Base-by-base conservation (phyloP, 371 early-diverging fungal genomes). In the Mucor saturninus region DNA sequence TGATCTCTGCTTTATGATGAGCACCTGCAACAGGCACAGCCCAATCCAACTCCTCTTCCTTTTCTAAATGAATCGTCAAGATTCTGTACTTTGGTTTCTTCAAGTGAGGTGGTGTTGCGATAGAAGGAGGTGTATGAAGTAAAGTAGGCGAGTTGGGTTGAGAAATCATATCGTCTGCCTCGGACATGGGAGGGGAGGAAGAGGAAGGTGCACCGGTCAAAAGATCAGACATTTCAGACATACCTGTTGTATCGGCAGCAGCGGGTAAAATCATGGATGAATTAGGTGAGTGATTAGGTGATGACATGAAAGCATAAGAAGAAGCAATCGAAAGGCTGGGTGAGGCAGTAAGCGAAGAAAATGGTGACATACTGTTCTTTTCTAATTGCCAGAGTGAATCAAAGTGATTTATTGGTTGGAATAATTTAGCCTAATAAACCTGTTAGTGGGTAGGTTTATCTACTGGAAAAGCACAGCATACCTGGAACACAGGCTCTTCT, bases 291-390 rank as follows among this genome's bases (percentile, higher is more conserved):
- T 80, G 83, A 31, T 71, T 77, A 6, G 77, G 74, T 26, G 76
- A 72, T 13, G 76, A 79, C 62, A 83, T 73, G 52, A 78, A 70
- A n/a, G 81, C 84, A 73, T 79, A 85, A 1, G 85, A 83, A 30
- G 85, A 79, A 9, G 83, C 82, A 54, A 75, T 73, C 7, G 85
- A 84, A 39, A 84, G 68, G 26, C 79, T 75, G 2, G 85, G 81
- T 9, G 85, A 85, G 0, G 79, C 74, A 10, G 81, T 72, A 51
- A 84, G 64, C 4, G 85, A 81, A 5, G 86, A 83, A 54, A 70
- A 80, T 1, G 79, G 74, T 2, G 78, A 76, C 43, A 68, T 67
- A 9, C 72, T 59, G 31, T 65, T 81, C 54, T 76, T 76, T 66
- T 80, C 83, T 13, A 83, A 54, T 43, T 83, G 83, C 83, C 81